A percentile compares a stretch with the other conserved stretches of the same genome.
Evolutionary conservation across 2,329 filamentous ascomycete species (phyloP).

Genomic region (Didymella pomorum): DNA sequence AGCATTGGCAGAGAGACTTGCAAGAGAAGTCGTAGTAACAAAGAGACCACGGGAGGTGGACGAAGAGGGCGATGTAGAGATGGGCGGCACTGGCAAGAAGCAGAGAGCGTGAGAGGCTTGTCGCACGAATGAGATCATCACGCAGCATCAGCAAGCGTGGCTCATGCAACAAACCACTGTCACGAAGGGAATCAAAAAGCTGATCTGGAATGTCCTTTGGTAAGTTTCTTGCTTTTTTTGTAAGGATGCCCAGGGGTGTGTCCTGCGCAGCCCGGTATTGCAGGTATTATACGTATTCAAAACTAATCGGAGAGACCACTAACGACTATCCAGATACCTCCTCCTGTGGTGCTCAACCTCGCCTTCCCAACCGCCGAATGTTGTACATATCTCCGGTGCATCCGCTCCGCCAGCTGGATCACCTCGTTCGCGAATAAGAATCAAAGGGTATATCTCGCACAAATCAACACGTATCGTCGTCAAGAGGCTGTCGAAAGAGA

Average conservation of each 20-base stretch:
- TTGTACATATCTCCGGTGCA: constrained; percentile 39
- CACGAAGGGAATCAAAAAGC: background rate
- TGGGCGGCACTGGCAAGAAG: constrained; percentile 39
- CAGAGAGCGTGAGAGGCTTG: constrained; percentile 28
- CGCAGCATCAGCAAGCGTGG: background rate
- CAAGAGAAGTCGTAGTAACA: constrained; percentile 41
- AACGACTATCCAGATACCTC: constrained; percentile 29
- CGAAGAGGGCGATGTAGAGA: constrained; percentile 40
- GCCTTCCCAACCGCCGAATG: constrained; percentile 12
- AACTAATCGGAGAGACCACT: constrained; percentile 18
- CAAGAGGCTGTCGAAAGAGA: constrained; percentile 26
- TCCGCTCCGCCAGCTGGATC: constrained; percentile 23
- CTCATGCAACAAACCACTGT: background rate
- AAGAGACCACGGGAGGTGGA: constrained; percentile 40
- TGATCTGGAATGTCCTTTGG: background rate
- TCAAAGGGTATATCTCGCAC: constrained; percentile 46
- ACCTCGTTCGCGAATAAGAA: constrained; percentile 31
- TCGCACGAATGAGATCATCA: background rate
- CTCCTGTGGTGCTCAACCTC: background rate
- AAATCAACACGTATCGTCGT: constrained; percentile 32
- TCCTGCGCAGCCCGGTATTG: constrained; percentile 1
- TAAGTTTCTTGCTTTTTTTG: constrained; percentile 15
- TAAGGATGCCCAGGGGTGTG: background rate
- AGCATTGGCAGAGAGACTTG: constrained; percentile 33
- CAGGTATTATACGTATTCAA: constrained; percentile 28